Base-by-base conservation (phyloP, 2,329 filamentous ascomycete genomes). In the Cadophora sp. region DNA sequence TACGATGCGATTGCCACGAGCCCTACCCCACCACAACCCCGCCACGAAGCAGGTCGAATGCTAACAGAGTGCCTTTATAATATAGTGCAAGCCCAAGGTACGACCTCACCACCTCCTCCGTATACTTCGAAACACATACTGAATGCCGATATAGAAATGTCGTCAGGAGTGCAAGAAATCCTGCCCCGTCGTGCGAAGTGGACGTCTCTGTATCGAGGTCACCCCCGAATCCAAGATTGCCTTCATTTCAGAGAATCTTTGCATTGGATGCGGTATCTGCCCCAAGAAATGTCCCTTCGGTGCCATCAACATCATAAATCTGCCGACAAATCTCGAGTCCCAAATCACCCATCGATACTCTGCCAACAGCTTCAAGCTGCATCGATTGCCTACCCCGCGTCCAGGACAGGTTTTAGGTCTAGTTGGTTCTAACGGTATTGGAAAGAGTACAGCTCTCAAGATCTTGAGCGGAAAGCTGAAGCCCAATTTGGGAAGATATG, bases 281-380 rank as follows among this genome's bases (percentile, higher is more conserved):
- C 94, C 95, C 53, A 99, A 99, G 85, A 98, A 98, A 82, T 99
- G 96, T 81, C 96, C 96, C 18, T 99, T 99, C 82, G 91, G 94
- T 78, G 96, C 96, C 76, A 99, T 99, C 83, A 96, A 95, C 80
- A 99, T 99, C 81, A 99, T 99, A 93, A 99, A 99, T 85, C 84
- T 99, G 85, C 96, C 96, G 75, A 99, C 96, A 80, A 99, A 99
- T 83, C 91, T 99, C 81, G 96, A 99, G 82, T 96, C 91, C 73
- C 92, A 98, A 81, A 94, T 99, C 78, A 98, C 96, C 74, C 96
- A 99, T 81, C 92, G 96, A 79, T 99, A 99, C 85, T 97, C 95
- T 64, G 95, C 96, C 80, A 99, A 99, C 87, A 97, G 94, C 84
- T 99, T 99, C 89, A 99, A 99, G 87, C 89, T 99, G 73, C 96